Evolutionary conservation across 345 rosid genomes (phyloP).

Genomic region (Odontarrhena argentea): DNA sequence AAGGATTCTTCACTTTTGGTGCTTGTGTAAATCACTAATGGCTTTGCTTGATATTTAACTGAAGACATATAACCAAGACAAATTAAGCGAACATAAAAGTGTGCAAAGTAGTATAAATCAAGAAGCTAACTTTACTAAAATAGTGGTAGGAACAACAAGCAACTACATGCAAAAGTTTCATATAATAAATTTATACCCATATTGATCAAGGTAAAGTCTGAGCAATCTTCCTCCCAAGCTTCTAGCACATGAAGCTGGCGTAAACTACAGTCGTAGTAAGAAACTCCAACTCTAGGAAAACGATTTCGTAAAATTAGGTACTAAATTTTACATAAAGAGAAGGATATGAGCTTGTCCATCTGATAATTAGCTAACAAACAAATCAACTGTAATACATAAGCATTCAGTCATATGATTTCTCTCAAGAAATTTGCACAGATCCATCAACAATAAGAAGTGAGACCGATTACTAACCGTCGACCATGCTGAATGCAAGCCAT

Average conservation of each 20-base stretch:
- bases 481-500: constrained; percentile 93
- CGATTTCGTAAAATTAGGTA: constrained; percentile 19
- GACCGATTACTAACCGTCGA: constrained; percentile 57
- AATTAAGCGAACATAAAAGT: constrained; percentile 11
- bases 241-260: constrained; percentile 93
- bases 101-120: constrained; percentile 17
- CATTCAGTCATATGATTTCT: constrained; percentile 14
- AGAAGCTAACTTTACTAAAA: background rate
- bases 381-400: background rate
- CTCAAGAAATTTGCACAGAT: background rate
- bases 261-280: constrained; percentile 79
- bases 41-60: constrained; percentile 93
- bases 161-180: constrained; percentile 7
- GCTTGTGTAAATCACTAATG: constrained; percentile 76
- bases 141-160: background rate
- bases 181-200: constrained; percentile 52
- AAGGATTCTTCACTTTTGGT: constrained; percentile 91
- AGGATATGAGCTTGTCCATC: constrained; percentile 13
- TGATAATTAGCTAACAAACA: background rate
- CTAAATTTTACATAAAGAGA: background rate
- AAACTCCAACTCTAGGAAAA: constrained; percentile 68
- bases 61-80: constrained; percentile 29
- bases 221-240: constrained; percentile 86
- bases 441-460: constrained; percentile 10
- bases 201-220: constrained; percentile 73